Conservation (phyloP, 78 protist genomes). For the Salpingoeca rosetta region DNA sequence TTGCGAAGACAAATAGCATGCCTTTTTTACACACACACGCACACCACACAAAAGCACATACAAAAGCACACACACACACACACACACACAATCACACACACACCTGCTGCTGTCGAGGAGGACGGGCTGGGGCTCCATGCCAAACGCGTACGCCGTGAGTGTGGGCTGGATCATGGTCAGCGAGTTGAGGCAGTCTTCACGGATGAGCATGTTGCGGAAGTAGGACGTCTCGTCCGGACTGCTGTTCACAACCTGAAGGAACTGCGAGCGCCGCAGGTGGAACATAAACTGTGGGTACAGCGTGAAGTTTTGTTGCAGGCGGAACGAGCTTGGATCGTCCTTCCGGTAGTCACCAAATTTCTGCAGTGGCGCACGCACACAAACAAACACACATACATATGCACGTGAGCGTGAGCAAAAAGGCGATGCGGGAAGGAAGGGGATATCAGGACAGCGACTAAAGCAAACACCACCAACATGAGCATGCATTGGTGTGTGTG, state of each 20-base stretch:
- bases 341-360: conserved; percentile 64
- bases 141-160: conserved; percentile 64
- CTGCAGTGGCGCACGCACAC: not conserved
- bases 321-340: conserved; percentile 68
- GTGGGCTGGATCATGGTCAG: conserved; percentile 95
- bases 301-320: conserved; percentile 54
- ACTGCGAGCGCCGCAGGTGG: conserved; percentile 90
- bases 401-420: not conserved
- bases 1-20: too few species aligned
- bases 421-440: not conserved
- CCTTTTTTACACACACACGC: too few species aligned
- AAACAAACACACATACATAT: not conserved
- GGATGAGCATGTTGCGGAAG: conserved; percentile 52
- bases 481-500: not conserved
- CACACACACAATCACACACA: not conserved
- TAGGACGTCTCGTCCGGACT: conserved; percentile 94
- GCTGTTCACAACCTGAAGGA: conserved; percentile 86
- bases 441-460: not conserved
- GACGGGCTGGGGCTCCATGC: conserved; percentile 68
- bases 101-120: conserved; percentile 50
- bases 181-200: conserved; percentile 62
- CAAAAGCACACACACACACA: not conserved
- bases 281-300: conserved; percentile 96
- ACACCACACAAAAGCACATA: not conserved
- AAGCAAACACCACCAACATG: too few species aligned